A percentile compares a stretch with the other conserved stretches of the same genome.
Conservation (phyloP, 2,329 filamentous ascomycete species). For the Xylariaceae sp. region DNA sequence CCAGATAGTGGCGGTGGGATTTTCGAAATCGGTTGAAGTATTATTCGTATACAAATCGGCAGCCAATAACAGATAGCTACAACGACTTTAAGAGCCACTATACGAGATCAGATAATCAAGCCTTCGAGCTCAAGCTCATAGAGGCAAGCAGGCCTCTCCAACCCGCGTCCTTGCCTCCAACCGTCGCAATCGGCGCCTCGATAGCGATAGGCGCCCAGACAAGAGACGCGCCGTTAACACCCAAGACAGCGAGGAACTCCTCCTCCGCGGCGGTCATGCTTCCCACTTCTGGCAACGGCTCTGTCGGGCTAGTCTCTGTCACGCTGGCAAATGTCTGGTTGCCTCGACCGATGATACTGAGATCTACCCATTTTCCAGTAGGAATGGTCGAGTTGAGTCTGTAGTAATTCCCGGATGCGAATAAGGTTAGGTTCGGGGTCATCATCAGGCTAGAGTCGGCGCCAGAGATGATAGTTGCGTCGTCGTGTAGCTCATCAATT, state of each 20-base stretch:
- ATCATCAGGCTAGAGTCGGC: slow-evolving; percentile 47
- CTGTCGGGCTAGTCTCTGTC: slow-evolving; percentile 7
- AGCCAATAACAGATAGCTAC: too few relatives aligned
- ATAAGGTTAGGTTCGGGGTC: slow-evolving; percentile 42
- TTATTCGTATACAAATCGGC: too few relatives aligned
- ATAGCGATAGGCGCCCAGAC: slow-evolving; percentile 48
- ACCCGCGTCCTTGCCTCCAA: slow-evolving; percentile 39
- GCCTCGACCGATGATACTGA: slow-evolving; percentile 36
- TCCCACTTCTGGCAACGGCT: slow-evolving; percentile 11
- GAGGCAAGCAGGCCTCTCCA: slow-evolving; percentile 39
- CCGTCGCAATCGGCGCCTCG: slow-evolving; percentile 46
- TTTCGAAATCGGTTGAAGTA: too few relatives aligned
- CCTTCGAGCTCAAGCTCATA: slow-evolving; percentile 35
- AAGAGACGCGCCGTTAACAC: slow-evolving; percentile 44
- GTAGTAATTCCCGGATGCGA: slow-evolving; percentile 41
- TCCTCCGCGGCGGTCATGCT: slow-evolving; percentile 31
- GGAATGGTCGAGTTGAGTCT: slow-evolving; percentile 40
- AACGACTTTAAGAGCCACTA: not conserved
- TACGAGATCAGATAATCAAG: slow-evolving; percentile 10
- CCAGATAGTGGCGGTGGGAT: too few relatives aligned
- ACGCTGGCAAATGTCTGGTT: slow-evolving; percentile 38
- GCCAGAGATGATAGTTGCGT: slow-evolving; percentile 46
- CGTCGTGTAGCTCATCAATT: slow-evolving; percentile 35
- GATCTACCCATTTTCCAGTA: slow-evolving; percentile 32
- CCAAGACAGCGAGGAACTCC: slow-evolving; percentile 47